Evolutionary conservation across 306 rosid genomes (phyloP), one percentile per base, ranked within the genome.

Genomic region (Abrus precatorius): DNA sequence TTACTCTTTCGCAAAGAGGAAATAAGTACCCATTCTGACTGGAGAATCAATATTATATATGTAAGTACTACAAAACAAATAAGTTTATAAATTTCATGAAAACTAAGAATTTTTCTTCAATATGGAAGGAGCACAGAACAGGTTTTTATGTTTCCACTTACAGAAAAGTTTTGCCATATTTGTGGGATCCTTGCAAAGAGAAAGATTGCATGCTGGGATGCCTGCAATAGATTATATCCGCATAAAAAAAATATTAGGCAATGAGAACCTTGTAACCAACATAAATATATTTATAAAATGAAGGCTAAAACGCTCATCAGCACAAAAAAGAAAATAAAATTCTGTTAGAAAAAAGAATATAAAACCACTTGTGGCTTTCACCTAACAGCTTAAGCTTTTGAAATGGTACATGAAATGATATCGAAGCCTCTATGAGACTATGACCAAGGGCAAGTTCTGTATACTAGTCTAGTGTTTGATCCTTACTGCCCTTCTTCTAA

Each of bases 151-250:
- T 80, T 80, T 81, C 62, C 43, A 91, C 98, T 95, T 84, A 95
- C 98, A 53, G 97, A 90, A 72, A 93, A 95, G 86, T 95, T 95
- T 69, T 79, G 85, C 98, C 96, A 92, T 87, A 95, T 92, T 87
- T 95, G 99, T 28, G 99, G 99, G 80, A 95, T 88, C 92, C 94
- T 92, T 75, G 99, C 94, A 84, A 82, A 86, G 52, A 95, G 98
- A 82, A 95, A 95, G 80, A 95, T 88, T 41, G 85, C 96, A 90
- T 95, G 98, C 67, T 93, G 98, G 64, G 92, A 93, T 84, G 97
- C 98, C 99, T 95, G 91, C 55, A 85, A 88, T 50, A 83, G 54
- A 86, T 76, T 66, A 82, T 66, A 80, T 64, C 74, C 67, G 34
- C 77, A 72, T 88, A n/a, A 85, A 80, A 63, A 79, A 75, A 41